Base-by-base conservation (phyloP, 768 basidiomycete species). In the Xerocomellus dryophilus region DNA sequence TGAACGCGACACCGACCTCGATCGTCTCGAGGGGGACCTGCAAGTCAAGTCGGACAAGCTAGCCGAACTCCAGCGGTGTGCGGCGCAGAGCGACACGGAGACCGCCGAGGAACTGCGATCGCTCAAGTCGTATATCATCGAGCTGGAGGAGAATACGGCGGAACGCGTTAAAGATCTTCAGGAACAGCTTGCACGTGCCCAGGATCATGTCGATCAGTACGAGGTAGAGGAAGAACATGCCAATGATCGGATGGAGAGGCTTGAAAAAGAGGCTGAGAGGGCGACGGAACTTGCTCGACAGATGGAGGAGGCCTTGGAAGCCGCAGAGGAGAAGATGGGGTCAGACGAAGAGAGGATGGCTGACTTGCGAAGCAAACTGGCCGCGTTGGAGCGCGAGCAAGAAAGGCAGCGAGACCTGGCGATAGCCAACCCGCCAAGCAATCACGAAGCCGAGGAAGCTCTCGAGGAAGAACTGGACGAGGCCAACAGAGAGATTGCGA, bases 381-480 rank as follows among this genome's bases (percentile, higher is more conserved):
- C 73, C 5, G 70, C 78, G 7, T 66, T 86, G 39, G 85, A 90
- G 61, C 81, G 85, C 38, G 85, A 84, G 51, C 71, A 71, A 34
- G 78, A 85, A 61, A 61, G 52, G 47, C 64, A 66, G 35, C 64
- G 60, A 41, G 66, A 71, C 39, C 58, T 60, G 61, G 50, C 47
- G 35, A 51, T 46, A 18, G 63, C 62, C 53, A 20, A 53, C 34
- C 53, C 56, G 32, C 58, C 44, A 64, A 62, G 59, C 12, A 79
- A 83, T 32, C 75, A 78, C 27, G 88, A 90, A 20, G 69, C 82
- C 25, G 84, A 71, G 48, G 69, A 85, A 53, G 79, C 75, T 0
- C 74, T 94, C 47, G 90, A 93, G 66, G 74, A 76, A 3, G 90
- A 93, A 61, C 79, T 94, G 40, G 88, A 90, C 52, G 78, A 81